Percentiles rank a stretch among this genome's conserved stretches.
phyloP scores from a whole-genome alignment of 495 filamentous ascomycete genomes.

The Tuber borchii region DNA sequence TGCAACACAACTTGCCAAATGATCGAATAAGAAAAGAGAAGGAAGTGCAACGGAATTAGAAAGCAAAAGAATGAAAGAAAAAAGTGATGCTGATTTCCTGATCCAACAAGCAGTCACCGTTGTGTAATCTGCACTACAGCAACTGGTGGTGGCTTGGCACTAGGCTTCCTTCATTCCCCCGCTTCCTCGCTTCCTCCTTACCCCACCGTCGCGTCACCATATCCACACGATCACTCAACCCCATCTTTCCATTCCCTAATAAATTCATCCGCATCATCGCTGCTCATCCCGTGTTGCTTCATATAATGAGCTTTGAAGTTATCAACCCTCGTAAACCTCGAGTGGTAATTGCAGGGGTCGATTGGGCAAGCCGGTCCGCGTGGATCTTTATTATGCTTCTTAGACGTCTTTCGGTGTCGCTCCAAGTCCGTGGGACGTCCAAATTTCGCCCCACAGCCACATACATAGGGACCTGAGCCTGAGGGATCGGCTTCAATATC shows the following conservation, averaged over 20 bases:
- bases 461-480: neutral
- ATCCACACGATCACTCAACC: too few species aligned
- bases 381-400: neutral
- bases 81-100: too few species aligned
- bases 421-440: neutral
- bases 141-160: too few species aligned
- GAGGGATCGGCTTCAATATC: neutral
- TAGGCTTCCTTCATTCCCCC: too few species aligned
- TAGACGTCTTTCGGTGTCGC: neutral
- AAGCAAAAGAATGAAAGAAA: too few species aligned
- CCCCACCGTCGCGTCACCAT: too few species aligned
- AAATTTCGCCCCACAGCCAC: neutral
- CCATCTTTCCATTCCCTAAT: neutral
- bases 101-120: too few species aligned
- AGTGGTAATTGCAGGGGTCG: neutral
- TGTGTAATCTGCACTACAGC: too few species aligned
- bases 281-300: neutral
- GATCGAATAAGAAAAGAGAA: too few species aligned
- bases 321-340: neutral
- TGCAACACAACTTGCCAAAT: too few species aligned
- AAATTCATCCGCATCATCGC: neutral
- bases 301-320: neutral
- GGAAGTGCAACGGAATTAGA: too few species aligned
- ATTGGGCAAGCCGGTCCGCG: neutral
- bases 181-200: too few species aligned